These are phyloP conservation scores for Obba rivulosa DNA, from an alignment of 768 basidiomycete genomes.

Conservation along the genomic window DNA sequence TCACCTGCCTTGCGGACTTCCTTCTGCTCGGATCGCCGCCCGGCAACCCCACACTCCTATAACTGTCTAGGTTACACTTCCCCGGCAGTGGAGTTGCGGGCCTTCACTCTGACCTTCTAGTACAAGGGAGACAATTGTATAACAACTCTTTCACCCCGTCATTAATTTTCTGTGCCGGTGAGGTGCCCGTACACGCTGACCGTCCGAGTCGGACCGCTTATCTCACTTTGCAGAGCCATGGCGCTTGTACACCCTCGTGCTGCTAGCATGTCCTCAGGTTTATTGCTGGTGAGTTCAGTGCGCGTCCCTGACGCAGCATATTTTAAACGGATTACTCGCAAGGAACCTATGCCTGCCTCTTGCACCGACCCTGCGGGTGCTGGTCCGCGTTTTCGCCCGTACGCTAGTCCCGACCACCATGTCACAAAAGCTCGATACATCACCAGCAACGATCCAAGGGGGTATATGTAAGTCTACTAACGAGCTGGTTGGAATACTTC, in stretches of 20 bases:
- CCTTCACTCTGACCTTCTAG: neutral
- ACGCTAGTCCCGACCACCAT: constrained; percentile 70
- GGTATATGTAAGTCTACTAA: constrained; percentile 65
- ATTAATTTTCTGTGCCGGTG: neutral
- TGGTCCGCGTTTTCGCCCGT: constrained; percentile 54
- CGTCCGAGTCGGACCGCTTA: neutral
- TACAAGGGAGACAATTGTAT: neutral
- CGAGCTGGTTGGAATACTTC: neutral
- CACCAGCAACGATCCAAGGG: constrained; percentile 83
- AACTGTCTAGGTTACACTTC: neutral
- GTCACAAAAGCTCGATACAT: constrained; percentile 86
- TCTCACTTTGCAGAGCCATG: constrained; percentile 5
- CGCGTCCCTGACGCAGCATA: too few relatives aligned
- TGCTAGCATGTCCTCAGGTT: constrained; percentile 27
- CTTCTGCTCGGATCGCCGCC: constrained; percentile 5
- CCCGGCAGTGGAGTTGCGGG: neutral
- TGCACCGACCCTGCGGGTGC: constrained; percentile 16
- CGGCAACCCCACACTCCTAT: neutral
- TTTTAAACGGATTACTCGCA: constrained; percentile 6
- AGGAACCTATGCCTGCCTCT: constrained; percentile 29
- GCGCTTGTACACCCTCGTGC: constrained; percentile 20
- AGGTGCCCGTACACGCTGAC: neutral
- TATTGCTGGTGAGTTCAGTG: constrained; percentile 22
- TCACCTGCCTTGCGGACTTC: neutral
- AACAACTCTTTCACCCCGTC: neutral